Conservation (phyloP, 2,329 filamentous ascomycete genomes). For the Aspergillus ochraceus region DNA sequence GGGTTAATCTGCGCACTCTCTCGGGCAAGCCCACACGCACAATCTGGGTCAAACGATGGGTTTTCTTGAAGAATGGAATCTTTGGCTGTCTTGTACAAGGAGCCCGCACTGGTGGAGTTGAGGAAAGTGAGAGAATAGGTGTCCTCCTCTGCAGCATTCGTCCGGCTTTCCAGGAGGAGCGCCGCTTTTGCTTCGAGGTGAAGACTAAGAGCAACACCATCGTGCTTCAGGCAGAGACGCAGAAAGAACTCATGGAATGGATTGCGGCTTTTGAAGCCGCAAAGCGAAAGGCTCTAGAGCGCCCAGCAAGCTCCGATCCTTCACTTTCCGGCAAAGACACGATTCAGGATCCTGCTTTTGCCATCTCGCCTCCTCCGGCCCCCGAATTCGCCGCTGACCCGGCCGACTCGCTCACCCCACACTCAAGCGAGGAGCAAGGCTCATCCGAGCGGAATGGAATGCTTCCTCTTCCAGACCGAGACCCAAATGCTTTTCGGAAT, state of each 20-base stretch:
- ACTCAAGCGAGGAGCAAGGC: slow-evolving; percentile 56
- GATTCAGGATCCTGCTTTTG: slow-evolving; percentile 73
- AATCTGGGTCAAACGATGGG: slow-evolving; percentile 91
- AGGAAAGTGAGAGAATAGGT: slow-evolving; percentile 94
- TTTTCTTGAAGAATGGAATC: slow-evolving; percentile 91
- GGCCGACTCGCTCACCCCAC: slow-evolving; percentile 63
- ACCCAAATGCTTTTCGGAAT: slow-evolving; percentile 58
- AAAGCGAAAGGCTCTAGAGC: slow-evolving; percentile 88
- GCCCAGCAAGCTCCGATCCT: slow-evolving; percentile 55
- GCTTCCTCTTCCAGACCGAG: slow-evolving; percentile 64
- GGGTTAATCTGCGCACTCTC: slow-evolving; percentile 80
- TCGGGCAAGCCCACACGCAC: slow-evolving; percentile 87
- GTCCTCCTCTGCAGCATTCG: slow-evolving; percentile 91
- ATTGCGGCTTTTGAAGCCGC: slow-evolving; percentile 89
- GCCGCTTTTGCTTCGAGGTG: slow-evolving; percentile 95
- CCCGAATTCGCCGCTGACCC: slow-evolving; percentile 86
- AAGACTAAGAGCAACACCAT: slow-evolving; percentile 95
- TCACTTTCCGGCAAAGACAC: slow-evolving; percentile 44
- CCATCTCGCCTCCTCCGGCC: slow-evolving; percentile 82
- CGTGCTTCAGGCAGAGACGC: slow-evolving; percentile 88
- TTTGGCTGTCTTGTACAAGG: slow-evolving; percentile 93
- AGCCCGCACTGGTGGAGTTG: slow-evolving; percentile 74
- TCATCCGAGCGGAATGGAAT: slow-evolving; percentile 62
- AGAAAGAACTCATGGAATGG: slow-evolving; percentile 91
- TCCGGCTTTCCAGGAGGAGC: slow-evolving; percentile 86